phyloP scores from a whole-genome alignment of 192 early-diverging fungal species.

The Coemansia sp. region DNA sequence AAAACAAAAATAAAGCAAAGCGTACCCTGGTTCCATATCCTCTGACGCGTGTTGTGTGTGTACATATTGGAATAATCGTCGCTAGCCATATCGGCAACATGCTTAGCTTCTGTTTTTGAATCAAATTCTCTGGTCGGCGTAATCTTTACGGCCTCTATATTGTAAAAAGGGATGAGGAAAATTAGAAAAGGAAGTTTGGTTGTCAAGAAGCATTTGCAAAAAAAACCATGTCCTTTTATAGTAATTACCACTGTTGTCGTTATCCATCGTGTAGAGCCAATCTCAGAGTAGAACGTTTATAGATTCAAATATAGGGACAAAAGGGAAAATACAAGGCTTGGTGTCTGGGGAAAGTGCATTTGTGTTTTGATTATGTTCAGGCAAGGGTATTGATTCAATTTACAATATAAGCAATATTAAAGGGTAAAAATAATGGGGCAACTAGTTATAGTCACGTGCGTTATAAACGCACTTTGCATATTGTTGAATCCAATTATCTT shows the following conservation, averaged over 20 bases:
- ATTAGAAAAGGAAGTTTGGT: not conserved
- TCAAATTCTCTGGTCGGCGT: no score
- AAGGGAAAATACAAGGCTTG: no score
- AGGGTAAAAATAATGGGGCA: no score
- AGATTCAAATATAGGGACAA: not conserved
- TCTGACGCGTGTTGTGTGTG: constrained; percentile 6
- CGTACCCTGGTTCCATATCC: constrained; percentile 13
- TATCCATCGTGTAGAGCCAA: not conserved
- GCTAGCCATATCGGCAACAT: not conserved
- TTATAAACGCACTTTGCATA: no score
- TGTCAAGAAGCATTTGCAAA: not conserved
- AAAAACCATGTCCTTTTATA: not conserved
- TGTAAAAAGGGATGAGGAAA: not conserved
- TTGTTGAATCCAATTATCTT: no score
- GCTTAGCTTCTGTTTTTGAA: not conserved
- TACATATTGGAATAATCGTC: not conserved
- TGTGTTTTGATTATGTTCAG: no score
- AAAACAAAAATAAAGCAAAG: not conserved
- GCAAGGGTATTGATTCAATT: no score
- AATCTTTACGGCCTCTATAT: no score
- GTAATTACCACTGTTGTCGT: constrained; percentile 4
- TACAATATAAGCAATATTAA: no score
- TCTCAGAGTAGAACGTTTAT: not conserved
- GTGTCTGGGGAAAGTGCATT: no score
- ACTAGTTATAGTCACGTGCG: no score